phyloP scores from a whole-genome alignment of 768 basidiomycete species.

The Paxillus ammoniavirescens region DNA sequence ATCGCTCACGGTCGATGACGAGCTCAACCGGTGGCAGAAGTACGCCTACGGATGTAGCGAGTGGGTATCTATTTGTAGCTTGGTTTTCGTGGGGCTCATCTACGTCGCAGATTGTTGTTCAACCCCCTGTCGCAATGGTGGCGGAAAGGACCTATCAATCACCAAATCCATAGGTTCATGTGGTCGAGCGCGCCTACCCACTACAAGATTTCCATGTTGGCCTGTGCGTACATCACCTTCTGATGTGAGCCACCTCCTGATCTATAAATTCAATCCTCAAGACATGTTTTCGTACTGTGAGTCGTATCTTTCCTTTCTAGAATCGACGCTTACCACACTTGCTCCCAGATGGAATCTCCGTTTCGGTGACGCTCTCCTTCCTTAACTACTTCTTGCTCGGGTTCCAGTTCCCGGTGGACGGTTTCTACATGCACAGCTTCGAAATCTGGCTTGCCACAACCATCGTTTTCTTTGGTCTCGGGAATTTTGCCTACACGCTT shows the following conservation, averaged over 20 bases:
- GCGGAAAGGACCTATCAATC: conserved; percentile 77
- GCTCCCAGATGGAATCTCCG: conserved; percentile 53
- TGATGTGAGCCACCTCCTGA: conserved; percentile 3
- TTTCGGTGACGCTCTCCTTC: conserved; percentile 59
- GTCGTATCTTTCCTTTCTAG: conserved; percentile 15
- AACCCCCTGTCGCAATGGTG: conserved; percentile 81
- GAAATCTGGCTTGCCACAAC: conserved; percentile 79
- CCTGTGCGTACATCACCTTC: conserved; percentile 38
- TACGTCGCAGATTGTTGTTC: conserved; percentile 67
- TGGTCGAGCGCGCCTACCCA: conserved; percentile 79
- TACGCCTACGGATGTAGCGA: conserved; percentile 68
- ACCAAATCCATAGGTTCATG: conserved; percentile 71
- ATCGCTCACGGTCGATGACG: conserved; percentile 84
- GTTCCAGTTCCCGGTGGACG: conserved; percentile 69
- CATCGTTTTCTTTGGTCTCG: conserved; percentile 75
- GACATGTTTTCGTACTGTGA: conserved; percentile 55
- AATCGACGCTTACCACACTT: background rate
- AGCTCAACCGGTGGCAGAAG: conserved; percentile 92
- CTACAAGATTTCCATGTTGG: conserved; percentile 70
- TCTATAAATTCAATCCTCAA: conserved; percentile 5
- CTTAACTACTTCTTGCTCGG: conserved; percentile 78
- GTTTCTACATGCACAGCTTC: conserved; percentile 75
- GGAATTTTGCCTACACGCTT: conserved; percentile 68
- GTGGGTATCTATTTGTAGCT: conserved; percentile 38
- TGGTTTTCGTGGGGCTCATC: background rate